A percentile compares a stretch with the other conserved stretches of the same genome.
These are phyloP conservation scores for Aspergillus texensis DNA, from an alignment of 2,329 filamentous ascomycete genomes.

Conservation along the genomic window DNA sequence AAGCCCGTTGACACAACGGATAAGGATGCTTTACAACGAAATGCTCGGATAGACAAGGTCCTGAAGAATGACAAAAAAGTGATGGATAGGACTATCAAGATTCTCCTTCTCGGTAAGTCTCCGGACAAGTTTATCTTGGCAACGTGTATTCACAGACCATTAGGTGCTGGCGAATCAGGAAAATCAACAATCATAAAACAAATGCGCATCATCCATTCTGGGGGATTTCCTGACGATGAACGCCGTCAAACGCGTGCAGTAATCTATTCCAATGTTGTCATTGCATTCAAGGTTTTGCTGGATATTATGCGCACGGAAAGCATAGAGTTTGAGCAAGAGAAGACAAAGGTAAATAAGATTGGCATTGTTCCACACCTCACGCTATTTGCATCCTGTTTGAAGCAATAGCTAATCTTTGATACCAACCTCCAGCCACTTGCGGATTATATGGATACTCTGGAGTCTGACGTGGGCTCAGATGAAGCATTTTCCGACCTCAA, in stretches of 20 bases:
- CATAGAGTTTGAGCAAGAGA: slow-evolving; percentile 75
- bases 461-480: slow-evolving; percentile 75
- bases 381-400: neutral
- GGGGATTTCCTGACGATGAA: slow-evolving; percentile 87
- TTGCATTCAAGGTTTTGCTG: slow-evolving; percentile 86
- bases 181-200: slow-evolving; percentile 98
- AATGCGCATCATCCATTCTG: slow-evolving; percentile 96
- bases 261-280: slow-evolving; percentile 91
- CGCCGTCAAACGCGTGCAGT: slow-evolving; percentile 93
- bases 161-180: slow-evolving; percentile 91
- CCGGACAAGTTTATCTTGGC: neutral
- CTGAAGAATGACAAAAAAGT: slow-evolving; percentile 87
- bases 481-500: slow-evolving; percentile 70
- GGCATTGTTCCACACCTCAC: neutral
- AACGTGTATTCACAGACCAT: neutral
- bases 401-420: slow-evolving; percentile 13
- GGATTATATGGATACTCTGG: slow-evolving; percentile 73
- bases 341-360: slow-evolving; percentile 70
- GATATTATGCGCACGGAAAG: slow-evolving; percentile 87
- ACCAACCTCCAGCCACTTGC: slow-evolving; percentile 67
- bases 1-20: slow-evolving; percentile 43
- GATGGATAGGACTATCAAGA: slow-evolving; percentile 85
- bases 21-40: slow-evolving; percentile 46
- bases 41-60: slow-evolving; percentile 77
- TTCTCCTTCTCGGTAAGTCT: slow-evolving; percentile 80